Conservation (phyloP, 2,329 filamentous ascomycete species). For the Madurella mycetomatis region DNA sequence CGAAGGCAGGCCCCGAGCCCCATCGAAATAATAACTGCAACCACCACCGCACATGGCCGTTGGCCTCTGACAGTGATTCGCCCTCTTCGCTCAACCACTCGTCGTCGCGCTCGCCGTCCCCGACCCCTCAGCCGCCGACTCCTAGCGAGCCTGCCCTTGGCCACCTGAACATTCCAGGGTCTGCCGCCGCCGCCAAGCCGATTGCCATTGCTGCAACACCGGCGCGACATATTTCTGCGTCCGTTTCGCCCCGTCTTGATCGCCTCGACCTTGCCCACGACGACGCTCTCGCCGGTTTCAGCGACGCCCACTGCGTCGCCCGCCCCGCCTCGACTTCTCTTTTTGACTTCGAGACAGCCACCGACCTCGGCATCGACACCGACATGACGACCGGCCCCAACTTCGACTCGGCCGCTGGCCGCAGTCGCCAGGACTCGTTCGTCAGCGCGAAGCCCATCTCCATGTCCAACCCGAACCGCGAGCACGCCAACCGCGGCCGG, state of each 20-base stretch:
- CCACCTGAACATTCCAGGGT: constrained; percentile 22
- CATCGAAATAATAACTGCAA: constrained; percentile 33
- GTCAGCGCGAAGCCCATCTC: constrained; percentile 64
- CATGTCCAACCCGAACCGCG: constrained; percentile 60
- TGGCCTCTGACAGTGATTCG: constrained; percentile 25
- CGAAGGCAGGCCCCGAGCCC: constrained; percentile 25
- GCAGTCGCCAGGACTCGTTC: constrained; percentile 60
- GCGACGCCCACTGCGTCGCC: neutral
- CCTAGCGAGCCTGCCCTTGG: constrained; percentile 35
- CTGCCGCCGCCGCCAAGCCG: constrained; percentile 33
- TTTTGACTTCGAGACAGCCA: constrained; percentile 21
- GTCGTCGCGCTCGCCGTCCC: constrained; percentile 34
- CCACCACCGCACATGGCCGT: constrained; percentile 36
- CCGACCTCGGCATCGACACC: constrained; percentile 33
- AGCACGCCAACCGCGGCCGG: constrained; percentile 52
- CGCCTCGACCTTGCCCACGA: constrained; percentile 12
- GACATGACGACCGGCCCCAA: constrained; percentile 57
- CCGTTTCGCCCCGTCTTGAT: constrained; percentile 25
- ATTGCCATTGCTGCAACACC: constrained; percentile 33
- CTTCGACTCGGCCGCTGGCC: constrained; percentile 56
- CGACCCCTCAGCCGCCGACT: constrained; percentile 43
- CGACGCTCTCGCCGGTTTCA: constrained; percentile 3
- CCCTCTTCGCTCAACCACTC: constrained; percentile 32
- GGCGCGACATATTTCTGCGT: constrained; percentile 21
- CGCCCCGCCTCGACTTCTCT: neutral